Evolutionary conservation across 768 basidiomycete species (phyloP).

Genomic region (Sporobolomyces roseus): DNA sequence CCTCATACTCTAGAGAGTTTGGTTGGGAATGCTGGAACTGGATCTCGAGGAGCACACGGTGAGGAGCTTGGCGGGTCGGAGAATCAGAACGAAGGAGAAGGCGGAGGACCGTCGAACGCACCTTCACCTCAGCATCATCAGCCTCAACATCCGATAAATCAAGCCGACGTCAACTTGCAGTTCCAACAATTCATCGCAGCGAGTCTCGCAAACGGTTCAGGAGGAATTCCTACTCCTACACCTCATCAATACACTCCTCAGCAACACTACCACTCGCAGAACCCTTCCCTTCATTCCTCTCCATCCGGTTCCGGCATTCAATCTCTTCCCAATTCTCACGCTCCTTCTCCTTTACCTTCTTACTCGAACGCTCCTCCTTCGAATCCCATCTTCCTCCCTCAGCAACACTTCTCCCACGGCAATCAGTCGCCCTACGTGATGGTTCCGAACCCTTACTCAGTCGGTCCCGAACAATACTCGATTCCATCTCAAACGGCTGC

Average conservation of each 20-base stretch:
- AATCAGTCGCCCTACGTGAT: not conserved
- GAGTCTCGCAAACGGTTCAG: not conserved
- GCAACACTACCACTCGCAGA: not conserved
- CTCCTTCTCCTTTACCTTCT: constrained; percentile 7
- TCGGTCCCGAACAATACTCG: not conserved
- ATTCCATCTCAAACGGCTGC: not conserved
- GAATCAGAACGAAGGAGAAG: not conserved
- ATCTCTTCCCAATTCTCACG: constrained; percentile 8
- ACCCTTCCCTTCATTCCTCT: constrained; percentile 5
- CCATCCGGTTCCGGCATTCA: not conserved
- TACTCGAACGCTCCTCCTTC: not conserved
- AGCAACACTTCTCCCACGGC: not conserved
- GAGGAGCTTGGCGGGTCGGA: too few relatives aligned
- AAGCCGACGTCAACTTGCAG: constrained; percentile 1
- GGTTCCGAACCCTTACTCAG: constrained; percentile 9
- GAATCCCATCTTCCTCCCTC: not conserved
- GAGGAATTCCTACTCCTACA: not conserved
- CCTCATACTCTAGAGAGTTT: not conserved
- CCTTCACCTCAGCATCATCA: not conserved
- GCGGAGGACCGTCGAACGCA: constrained; percentile 2
- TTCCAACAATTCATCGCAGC: constrained; percentile 21
- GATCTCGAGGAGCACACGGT: too few relatives aligned
- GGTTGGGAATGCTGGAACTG: not conserved
- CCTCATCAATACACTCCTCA: not conserved
- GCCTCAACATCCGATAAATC: not conserved